phyloP scores from a whole-genome alignment of 2,329 filamentous ascomycete species.

The Coniochaeta sp. region DNA sequence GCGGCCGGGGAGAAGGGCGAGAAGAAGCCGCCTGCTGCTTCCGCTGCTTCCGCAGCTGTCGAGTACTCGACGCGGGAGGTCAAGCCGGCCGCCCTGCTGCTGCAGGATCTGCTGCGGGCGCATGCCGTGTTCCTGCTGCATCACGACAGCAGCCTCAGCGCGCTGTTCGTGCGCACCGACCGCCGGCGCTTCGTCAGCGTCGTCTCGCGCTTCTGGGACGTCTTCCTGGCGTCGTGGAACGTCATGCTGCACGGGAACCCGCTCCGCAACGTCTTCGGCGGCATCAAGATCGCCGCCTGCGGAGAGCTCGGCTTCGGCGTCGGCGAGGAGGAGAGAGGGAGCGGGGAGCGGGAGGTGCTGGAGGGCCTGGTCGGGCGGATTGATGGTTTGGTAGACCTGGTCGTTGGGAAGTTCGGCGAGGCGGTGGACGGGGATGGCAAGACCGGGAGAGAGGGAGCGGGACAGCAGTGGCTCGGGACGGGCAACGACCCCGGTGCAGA shows the following conservation, averaged over 20 bases:
- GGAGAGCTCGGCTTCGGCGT: slow-evolving; percentile 92
- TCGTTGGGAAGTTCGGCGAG: slow-evolving; percentile 80
- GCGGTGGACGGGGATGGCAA: slow-evolving; percentile 21
- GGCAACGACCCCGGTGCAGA: slow-evolving; percentile 60
- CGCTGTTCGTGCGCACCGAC: slow-evolving; percentile 58
- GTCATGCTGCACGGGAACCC: slow-evolving; percentile 88
- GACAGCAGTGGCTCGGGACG: slow-evolving; percentile 68
- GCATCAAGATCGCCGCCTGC: slow-evolving; percentile 80
- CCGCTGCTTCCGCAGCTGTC: slow-evolving; percentile 29
- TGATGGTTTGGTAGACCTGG: slow-evolving; percentile 77
- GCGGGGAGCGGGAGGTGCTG: slow-evolving; percentile 85
- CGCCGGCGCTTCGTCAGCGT: slow-evolving; percentile 64
- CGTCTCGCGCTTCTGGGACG: slow-evolving; percentile 75
- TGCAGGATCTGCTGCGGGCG: slow-evolving; percentile 75
- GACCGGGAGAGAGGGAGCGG: slow-evolving; percentile 12
- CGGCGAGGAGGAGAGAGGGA: slow-evolving; percentile 90
- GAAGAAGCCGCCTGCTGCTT: too few relatives aligned
- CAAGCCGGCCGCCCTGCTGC: slow-evolving; percentile 69
- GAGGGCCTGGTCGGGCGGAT: slow-evolving; percentile 78
- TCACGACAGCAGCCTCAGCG: slow-evolving; percentile 67
- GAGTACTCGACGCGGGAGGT: slow-evolving; percentile 91
- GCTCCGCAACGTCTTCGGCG: slow-evolving; percentile 68
- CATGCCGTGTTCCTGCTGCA: slow-evolving; percentile 83
- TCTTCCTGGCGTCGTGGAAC: slow-evolving; percentile 68
- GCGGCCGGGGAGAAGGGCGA: not conserved